Percentiles rank a stretch among this genome's conserved stretches.
phyloP scores from a whole-genome alignment of 2,329 filamentous ascomycete genomes.

The Botrytis elliptica region DNA sequence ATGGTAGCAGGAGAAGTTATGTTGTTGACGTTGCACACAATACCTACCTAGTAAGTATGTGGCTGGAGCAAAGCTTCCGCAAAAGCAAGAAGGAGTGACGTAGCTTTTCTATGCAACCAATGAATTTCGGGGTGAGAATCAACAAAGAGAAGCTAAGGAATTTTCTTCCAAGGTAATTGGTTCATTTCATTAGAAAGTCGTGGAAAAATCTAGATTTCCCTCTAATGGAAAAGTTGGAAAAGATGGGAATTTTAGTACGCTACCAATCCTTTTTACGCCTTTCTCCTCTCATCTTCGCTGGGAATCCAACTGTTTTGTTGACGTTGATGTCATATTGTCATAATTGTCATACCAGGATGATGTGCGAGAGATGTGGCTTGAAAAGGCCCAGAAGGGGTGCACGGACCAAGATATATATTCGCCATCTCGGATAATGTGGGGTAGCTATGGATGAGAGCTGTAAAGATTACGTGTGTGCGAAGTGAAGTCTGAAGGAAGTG shows the following conservation, averaged over 20 bases:
- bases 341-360: background rate
- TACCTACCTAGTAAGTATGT: background rate
- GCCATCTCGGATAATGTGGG: background rate
- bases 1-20: background rate
- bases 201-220: conserved; percentile 9
- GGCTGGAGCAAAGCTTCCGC: conserved; percentile 17
- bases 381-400: background rate
- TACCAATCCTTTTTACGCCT: background rate
- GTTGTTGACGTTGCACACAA: conserved; percentile 10
- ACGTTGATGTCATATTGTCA: conserved; percentile 13
- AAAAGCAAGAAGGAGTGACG: background rate
- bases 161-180: background rate
- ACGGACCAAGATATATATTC: background rate
- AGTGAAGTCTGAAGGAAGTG: background rate
- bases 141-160: background rate
- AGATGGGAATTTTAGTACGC: background rate
- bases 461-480: background rate
- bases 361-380: conserved; percentile 11
- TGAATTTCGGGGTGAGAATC: background rate
- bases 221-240: conserved; percentile 20
- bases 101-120: background rate
- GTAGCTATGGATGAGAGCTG: conserved; percentile 12
- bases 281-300: background rate
- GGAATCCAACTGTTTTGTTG: conserved; percentile 1
- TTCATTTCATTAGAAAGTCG: background rate